Evolutionary conservation across 1,284 basidiomycete genomes (phyloP).

Genomic region (Puccinia coronata): DNA sequence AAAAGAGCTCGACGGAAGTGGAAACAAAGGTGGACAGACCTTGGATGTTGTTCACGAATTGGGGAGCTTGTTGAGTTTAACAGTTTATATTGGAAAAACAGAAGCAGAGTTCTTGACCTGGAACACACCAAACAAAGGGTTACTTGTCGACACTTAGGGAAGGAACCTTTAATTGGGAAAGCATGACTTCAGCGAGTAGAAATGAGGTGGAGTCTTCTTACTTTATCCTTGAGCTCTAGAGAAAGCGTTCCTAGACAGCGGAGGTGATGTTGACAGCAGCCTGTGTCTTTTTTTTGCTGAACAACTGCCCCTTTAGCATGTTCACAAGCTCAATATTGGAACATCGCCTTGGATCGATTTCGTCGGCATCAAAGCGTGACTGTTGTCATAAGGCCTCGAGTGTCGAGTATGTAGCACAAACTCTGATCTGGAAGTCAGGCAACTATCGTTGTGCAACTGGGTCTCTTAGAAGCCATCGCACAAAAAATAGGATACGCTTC

Average conservation of each 20-base stretch:
- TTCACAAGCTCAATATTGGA: not conserved
- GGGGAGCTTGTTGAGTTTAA: not conserved
- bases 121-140: no score
- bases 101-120: not conserved
- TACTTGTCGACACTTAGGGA: not conserved
- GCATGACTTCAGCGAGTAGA: no score
- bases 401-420: no score
- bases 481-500: not conserved
- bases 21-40: not conserved
- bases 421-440: not conserved
- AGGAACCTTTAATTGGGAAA: no score
- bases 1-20: not conserved
- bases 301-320: not conserved
- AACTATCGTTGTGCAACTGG: not conserved
- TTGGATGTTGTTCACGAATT: constrained; percentile 4
- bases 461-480: constrained; percentile 5
- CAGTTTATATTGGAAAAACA: not conserved
- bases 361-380: not conserved
- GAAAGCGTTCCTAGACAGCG: not conserved
- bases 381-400: not conserved
- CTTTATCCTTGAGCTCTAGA: not conserved
- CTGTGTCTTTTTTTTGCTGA: not conserved
- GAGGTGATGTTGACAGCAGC: not conserved
- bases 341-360: not conserved
- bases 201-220: not conserved